Evolutionary conservation across 2,329 filamentous ascomycete species (phyloP).

Genomic region (Fusarium poae): DNA sequence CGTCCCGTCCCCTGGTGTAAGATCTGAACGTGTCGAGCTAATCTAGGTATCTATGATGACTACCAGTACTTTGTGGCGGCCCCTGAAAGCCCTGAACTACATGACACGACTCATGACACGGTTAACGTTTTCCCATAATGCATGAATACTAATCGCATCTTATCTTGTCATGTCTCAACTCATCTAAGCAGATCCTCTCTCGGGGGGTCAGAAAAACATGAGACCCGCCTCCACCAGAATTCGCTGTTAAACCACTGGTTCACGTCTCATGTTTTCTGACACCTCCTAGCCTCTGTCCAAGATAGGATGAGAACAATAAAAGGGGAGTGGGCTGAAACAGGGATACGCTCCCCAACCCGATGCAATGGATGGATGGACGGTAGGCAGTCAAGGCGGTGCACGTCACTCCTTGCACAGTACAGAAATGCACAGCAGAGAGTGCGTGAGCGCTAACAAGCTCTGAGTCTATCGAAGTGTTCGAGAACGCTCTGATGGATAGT

Average conservation of each 20-base stretch:
- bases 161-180: slow-evolving; percentile 20
- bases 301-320: slow-evolving; percentile 34
- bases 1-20: slow-evolving; percentile 43
- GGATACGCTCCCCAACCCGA: slow-evolving; percentile 32
- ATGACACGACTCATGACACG: slow-evolving; percentile 24
- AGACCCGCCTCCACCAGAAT: too few species aligned
- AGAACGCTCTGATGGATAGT: slow-evolving; percentile 32
- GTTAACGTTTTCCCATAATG: slow-evolving; percentile 32
- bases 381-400: slow-evolving; percentile 7
- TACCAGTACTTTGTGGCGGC: slow-evolving; percentile 8
- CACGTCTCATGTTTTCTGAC: too few species aligned
- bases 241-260: too few species aligned
- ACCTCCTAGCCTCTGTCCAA: slow-evolving; percentile 18
- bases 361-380: slow-evolving; percentile 9
- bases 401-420: slow-evolving; percentile 16
- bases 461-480: slow-evolving; percentile 36
- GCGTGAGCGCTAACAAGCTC: slow-evolving; percentile 36
- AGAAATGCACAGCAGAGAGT: slow-evolving; percentile 34
- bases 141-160: slow-evolving; percentile 16
- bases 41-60: slow-evolving; percentile 31
- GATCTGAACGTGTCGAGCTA: slow-evolving; percentile 38
- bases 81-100: slow-evolving; percentile 3
- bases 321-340: slow-evolving; percentile 41
- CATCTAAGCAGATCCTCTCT: slow-evolving; percentile 4
- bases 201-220: too few species aligned